phyloP scores from a whole-genome alignment of 2,329 filamentous ascomycete species.

The Claviceps lovelessii region DNA sequence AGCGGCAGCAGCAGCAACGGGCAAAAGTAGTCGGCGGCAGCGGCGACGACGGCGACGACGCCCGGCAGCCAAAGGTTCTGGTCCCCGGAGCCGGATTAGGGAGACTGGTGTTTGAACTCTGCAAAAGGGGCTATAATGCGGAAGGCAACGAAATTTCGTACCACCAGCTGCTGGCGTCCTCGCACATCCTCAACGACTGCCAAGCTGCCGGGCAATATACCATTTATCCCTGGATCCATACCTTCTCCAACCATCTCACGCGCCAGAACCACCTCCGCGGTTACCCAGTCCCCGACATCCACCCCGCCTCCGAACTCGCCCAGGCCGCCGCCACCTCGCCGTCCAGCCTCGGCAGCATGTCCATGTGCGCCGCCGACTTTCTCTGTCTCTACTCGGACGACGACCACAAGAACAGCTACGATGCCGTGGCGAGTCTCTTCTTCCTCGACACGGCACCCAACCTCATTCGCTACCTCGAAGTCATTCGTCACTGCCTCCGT shows the following conservation, averaged over 20 bases:
- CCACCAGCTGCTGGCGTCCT: constrained; percentile 82
- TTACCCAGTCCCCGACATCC: constrained; percentile 67
- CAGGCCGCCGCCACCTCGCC: constrained; percentile 9
- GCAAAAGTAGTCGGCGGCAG: neutral
- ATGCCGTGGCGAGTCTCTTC: constrained; percentile 81
- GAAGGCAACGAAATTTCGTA: constrained; percentile 97
- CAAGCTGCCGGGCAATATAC: constrained; percentile 45
- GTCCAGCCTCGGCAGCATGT: constrained; percentile 51
- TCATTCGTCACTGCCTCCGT: constrained; percentile 63
- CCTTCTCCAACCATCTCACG: constrained; percentile 71
- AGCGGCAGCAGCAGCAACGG: constrained; percentile 18
- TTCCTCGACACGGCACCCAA: constrained; percentile 97
- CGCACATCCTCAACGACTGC: constrained; percentile 59
- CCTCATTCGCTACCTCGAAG: constrained; percentile 74
- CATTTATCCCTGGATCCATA: constrained; percentile 74
- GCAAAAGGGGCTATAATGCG: constrained; percentile 52
- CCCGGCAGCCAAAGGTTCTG: constrained; percentile 47
- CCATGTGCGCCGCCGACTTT: constrained; percentile 89
- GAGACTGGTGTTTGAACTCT: constrained; percentile 78
- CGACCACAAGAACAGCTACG: constrained; percentile 48
- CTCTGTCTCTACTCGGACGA: constrained; percentile 64
- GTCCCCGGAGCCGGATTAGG: constrained; percentile 85
- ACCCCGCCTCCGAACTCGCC: constrained; percentile 46
- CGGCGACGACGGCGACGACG: constrained; percentile 17
- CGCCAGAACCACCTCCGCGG: constrained; percentile 61